Base-by-base conservation (phyloP, 257 asterid genomes). In the Nicotiana attenuata region DNA sequence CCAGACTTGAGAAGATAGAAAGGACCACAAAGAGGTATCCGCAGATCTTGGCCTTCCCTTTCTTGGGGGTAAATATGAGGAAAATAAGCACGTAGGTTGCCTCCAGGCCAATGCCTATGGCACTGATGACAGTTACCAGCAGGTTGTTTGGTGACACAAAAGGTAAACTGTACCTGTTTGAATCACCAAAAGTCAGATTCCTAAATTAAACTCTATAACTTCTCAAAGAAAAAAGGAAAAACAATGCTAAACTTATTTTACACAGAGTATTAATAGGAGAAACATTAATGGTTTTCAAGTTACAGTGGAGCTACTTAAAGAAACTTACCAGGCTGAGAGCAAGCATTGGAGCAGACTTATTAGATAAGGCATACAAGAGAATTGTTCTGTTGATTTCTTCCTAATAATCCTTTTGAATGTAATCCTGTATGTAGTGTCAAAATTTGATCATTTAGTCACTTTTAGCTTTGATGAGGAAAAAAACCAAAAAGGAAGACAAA, bases 121-220 rank as follows among this genome's bases (percentile, higher is more conserved):
- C 95, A 75, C 90, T 93, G 63, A 95, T 88, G 7, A 82, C 86
- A 0, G 93, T 63, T 22, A 95, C 95, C 8, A 89, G 68, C 19
- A 81, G 38, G 87, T 94, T 94, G 90, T 93, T 76, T 53, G 87
- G 84, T 22, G 98, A 91, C 55, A 93, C 83, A 69, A 92, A 88
- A 0, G 98, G 97, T 82, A 93, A 79, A 7, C 97, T 96, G 17
- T 94, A 94, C 97, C 98, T 93, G 56, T 41, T 24, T 26, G 59
- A 77, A 19, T 69, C 78, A 41, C 33, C 78, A 41, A 41, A 41
- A 11, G 52, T 13, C 10, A 6, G 24, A 69, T 20, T 69, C 24
- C 59, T 41, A 69, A 69, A 47, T 69, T 41, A 41, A 1, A 69
- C 35, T 69, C 20, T 11, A 69, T 20, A 41, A 41, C 50, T 41